Base-by-base conservation (phyloP, 495 filamentous ascomycete genomes). In the Daldinia loculata region DNA sequence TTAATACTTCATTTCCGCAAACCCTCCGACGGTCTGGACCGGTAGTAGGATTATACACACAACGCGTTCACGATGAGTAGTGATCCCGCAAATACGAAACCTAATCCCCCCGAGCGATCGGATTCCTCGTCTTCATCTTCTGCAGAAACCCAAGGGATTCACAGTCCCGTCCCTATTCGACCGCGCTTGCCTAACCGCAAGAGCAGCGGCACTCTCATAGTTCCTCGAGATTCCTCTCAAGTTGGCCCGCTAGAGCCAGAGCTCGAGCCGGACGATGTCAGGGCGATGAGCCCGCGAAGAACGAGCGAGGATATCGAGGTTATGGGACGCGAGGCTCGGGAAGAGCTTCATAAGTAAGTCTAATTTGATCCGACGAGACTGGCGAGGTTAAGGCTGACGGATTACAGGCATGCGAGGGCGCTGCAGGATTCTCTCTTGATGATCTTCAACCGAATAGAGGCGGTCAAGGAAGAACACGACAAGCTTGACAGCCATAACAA, bases 401-500 rank as follows among this genome's bases (percentile, higher is more conserved):
- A 27, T 24, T 7, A 6, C 58, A 98, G 94, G 77, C 94, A 97
- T 81, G 94, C 95, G 55, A 90, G 91, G 78, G 87, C 87, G 55
- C 85, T 98, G 56, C 95, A 99, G 78, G 90, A 92, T 55, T 94
- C 92, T 56, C 87, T 99, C 30, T 83, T 95, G 50, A 93, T 90
- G 56, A 88, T 98, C 17, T 92, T 97, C 63, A 92, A 97, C 77
- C 89, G 93, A 38, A 95, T 98, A 76, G 95, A 98, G 73, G 90
- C 89, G n/a, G 94, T 98, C 57, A 92, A 92, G 79, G 89, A 90
- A 63, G 94, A 98, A 77, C 93, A 98, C 76, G 91, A 97, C 79
- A 97, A 97, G 80, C 86, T 99, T 30, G 94, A 98, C 78, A 92
- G 85, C 72, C 91, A 97, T 75, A 99, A 99, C 84, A 93, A 90